Percentiles rank a stretch among this genome's conserved stretches.
Conservation (phyloP, 2,329 filamentous ascomycete species). For the Zalaria obscura region DNA sequence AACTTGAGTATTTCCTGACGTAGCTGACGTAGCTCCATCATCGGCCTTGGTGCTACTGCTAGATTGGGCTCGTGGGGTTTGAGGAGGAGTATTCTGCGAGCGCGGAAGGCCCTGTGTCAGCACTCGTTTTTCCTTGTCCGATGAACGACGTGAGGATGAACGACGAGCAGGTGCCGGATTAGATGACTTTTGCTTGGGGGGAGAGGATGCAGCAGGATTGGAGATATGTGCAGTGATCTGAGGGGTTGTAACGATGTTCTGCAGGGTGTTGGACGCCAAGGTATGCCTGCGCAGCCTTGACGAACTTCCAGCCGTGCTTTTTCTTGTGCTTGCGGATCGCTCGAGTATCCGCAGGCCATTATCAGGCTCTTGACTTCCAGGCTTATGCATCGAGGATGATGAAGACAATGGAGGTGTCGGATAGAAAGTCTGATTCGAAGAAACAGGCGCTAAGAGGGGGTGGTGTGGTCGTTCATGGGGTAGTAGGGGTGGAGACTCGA, state of each 20-base stretch:
- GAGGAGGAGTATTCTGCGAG: conserved; percentile 80
- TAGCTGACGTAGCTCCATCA: conserved; percentile 13
- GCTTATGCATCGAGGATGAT: conserved; percentile 21
- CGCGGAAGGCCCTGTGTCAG: conserved; percentile 68
- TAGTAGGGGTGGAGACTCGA: conserved; percentile 15
- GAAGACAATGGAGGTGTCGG: conserved; percentile 28
- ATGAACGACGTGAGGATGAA: conserved; percentile 34
- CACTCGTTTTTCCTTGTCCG: conserved; percentile 49
- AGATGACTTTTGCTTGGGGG: conserved; percentile 43
- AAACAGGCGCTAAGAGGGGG: conserved; percentile 3
- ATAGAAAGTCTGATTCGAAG: conserved; percentile 12
- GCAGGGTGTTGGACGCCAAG: conserved; percentile 38
- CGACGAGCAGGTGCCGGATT: conserved; percentile 32
- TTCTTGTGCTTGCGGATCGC: conserved; percentile 4
- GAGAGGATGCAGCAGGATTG: conserved; percentile 44
- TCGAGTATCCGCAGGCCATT: background rate
- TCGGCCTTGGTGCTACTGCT: conserved; percentile 26
- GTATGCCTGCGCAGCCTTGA: conserved; percentile 21
- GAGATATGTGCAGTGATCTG: conserved; percentile 57
- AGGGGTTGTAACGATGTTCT: conserved; percentile 48
- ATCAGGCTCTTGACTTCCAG: conserved; percentile 2
- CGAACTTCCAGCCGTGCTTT: conserved; percentile 11
- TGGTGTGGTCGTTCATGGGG: conserved; percentile 19
- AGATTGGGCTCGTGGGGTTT: conserved; percentile 73
- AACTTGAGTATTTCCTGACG: conserved; percentile 27